These are phyloP conservation scores for Pichia norvegensis DNA, from an alignment of 1,139 yeast species.

Conservation along the genomic window DNA sequence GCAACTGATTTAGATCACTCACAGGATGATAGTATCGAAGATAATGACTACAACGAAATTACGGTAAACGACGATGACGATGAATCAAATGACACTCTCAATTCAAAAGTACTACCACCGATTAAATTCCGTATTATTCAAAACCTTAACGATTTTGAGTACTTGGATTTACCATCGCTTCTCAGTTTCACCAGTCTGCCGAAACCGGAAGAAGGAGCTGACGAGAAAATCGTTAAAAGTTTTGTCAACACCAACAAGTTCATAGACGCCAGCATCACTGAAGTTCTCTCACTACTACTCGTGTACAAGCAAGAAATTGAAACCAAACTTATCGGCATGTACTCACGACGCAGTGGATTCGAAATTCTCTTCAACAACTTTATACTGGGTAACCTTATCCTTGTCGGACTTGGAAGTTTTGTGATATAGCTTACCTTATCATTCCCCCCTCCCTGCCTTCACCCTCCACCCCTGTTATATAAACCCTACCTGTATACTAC, in stretches of 20 bases:
- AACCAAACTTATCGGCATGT: constrained; percentile 24
- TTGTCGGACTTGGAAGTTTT: constrained; percentile 30
- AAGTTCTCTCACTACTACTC: constrained; percentile 22
- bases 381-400: constrained; percentile 27
- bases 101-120: constrained; percentile 30
- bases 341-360: constrained; percentile 26
- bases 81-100: neutral
- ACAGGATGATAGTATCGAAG: neutral
- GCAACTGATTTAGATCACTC: constrained; percentile 25
- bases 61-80: constrained; percentile 1
- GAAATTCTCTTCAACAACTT: constrained; percentile 29
- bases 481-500: neutral
- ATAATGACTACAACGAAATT: constrained; percentile 4
- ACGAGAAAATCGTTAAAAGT: constrained; percentile 15
- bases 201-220: constrained; percentile 10
- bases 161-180: constrained; percentile 23
- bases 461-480: no score
- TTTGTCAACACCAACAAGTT: constrained; percentile 24
- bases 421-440: constrained; percentile 19
- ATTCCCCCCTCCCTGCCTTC: no score
- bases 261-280: constrained; percentile 24
- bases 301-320: constrained; percentile 28
- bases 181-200: constrained; percentile 18
- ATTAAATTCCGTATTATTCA: constrained; percentile 55
- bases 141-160: constrained; percentile 42